Evolutionary conservation across 352 stramenopile species (phyloP).

Genomic region (Thalassiosira hispida): DNA sequence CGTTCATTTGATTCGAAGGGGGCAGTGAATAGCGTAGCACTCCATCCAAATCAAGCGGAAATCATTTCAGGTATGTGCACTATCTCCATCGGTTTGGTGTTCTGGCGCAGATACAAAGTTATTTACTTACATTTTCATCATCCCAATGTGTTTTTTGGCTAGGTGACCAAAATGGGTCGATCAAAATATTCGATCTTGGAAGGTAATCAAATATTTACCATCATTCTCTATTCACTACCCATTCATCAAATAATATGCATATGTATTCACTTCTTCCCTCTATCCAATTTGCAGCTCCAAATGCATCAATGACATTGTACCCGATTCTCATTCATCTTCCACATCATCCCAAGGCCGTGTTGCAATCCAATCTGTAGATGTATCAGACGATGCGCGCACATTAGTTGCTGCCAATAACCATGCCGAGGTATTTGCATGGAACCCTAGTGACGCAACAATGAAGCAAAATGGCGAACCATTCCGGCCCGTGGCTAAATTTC

Average conservation of each 20-base stretch:
- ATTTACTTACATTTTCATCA: conserved; percentile 58
- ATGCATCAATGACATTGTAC: conserved; percentile 81
- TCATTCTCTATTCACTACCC: too few relatives aligned
- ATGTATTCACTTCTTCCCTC: too few relatives aligned
- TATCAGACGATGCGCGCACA: conserved; percentile 91
- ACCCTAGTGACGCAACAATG: conserved; percentile 47
- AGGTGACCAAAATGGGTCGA: conserved; percentile 91
- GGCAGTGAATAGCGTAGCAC: conserved; percentile 93
- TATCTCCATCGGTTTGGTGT: not conserved
- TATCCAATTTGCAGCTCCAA: conserved; percentile 53
- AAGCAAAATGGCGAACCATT: conserved; percentile 22
- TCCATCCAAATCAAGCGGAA: conserved; percentile 94
- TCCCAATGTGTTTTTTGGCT: conserved; percentile 72
- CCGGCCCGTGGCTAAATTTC: conserved; percentile 69
- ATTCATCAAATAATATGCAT: too few relatives aligned
- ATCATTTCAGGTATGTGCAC: conserved; percentile 83
- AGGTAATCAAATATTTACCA: too few relatives aligned
- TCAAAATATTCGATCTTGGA: conserved; percentile 92
- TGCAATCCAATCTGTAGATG: conserved; percentile 91
- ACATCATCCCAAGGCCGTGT: conserved; percentile 45
- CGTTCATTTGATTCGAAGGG: conserved; percentile 82
- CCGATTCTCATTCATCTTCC: conserved; percentile 47
- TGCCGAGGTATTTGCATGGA: conserved; percentile 94
- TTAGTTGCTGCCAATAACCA: conserved; percentile 94
- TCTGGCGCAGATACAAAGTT: conserved; percentile 3